These are phyloP conservation scores for Fraxinus angustifolia DNA, from an alignment of 305 asterid species.

Conservation along the genomic window DNA sequence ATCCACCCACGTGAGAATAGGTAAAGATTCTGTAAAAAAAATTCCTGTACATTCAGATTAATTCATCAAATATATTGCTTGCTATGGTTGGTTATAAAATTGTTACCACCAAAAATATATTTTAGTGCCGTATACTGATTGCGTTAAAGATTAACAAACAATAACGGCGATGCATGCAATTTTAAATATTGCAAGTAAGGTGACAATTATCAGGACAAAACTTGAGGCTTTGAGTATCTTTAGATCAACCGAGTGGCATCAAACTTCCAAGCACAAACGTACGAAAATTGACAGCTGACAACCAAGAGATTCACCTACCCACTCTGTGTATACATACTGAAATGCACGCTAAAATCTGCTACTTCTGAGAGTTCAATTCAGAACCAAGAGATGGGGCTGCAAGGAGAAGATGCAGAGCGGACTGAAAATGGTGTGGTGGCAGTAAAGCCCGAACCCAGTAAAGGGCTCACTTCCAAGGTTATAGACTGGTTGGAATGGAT, in stretches of 20 bases:
- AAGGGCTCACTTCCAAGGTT: slow-evolving; percentile 61
- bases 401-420: slow-evolving; percentile 30
- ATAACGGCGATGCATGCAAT: background rate
- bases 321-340: background rate
- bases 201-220: background rate
- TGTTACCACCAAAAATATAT: too few species aligned
- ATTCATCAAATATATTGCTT: too few species aligned
- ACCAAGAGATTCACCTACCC: background rate
- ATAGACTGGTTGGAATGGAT: slow-evolving; percentile 69
- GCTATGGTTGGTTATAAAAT: too few species aligned
- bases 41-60: too few species aligned
- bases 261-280: background rate
- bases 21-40: too few species aligned
- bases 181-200: background rate
- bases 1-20: too few species aligned
- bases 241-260: background rate
- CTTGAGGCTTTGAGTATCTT: background rate
- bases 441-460: slow-evolving; percentile 64
- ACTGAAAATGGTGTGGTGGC: slow-evolving; percentile 35
- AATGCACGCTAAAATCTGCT: background rate
- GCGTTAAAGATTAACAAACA: background rate
- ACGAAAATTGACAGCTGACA: background rate
- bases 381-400: slow-evolving; percentile 29
- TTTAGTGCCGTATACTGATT: background rate
- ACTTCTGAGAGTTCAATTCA: background rate